Percentiles rank a stretch among this genome's conserved stretches.
Conservation (phyloP, 306 rosid genomes). For the Oxytropis ochrocephala region DNA sequence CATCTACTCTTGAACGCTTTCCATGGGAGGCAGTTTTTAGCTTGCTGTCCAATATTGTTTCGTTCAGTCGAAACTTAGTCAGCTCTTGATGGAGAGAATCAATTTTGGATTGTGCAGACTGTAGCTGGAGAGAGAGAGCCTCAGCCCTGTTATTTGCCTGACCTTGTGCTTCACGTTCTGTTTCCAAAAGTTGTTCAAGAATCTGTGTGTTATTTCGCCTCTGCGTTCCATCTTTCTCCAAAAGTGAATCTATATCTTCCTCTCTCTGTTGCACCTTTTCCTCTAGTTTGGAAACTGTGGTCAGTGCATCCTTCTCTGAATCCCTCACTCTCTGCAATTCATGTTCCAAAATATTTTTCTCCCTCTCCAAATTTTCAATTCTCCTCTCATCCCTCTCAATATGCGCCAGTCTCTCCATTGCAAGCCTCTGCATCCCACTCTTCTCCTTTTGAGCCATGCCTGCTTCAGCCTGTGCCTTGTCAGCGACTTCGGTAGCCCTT, state of each 20-base stretch:
- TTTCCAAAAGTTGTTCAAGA: constrained; percentile 66
- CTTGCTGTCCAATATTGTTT: constrained; percentile 67
- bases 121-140: constrained; percentile 60
- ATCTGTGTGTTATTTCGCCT: constrained; percentile 57
- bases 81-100: constrained; percentile 72
- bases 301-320: constrained; percentile 55
- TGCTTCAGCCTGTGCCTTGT: constrained; percentile 63
- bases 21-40: constrained; percentile 56
- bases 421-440: constrained; percentile 74
- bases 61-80: constrained; percentile 67
- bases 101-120: constrained; percentile 65
- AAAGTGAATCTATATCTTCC: constrained; percentile 59
- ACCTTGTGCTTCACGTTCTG: constrained; percentile 73
- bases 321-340: constrained; percentile 43
- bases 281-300: constrained; percentile 46
- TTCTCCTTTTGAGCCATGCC: constrained; percentile 60
- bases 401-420: constrained; percentile 61
- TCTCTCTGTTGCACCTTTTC: constrained; percentile 69
- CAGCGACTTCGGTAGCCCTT: constrained; percentile 75
- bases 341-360: constrained; percentile 41
- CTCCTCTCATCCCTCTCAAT: constrained; percentile 76
- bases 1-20: constrained; percentile 61
- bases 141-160: constrained; percentile 80
- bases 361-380: constrained; percentile 56
- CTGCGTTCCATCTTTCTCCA: constrained; percentile 61